A percentile compares a stretch with the other conserved stretches of the same genome.
Evolutionary conservation across 345 rosid species (phyloP).

Genomic region (Eucalyptus cloeziana): DNA sequence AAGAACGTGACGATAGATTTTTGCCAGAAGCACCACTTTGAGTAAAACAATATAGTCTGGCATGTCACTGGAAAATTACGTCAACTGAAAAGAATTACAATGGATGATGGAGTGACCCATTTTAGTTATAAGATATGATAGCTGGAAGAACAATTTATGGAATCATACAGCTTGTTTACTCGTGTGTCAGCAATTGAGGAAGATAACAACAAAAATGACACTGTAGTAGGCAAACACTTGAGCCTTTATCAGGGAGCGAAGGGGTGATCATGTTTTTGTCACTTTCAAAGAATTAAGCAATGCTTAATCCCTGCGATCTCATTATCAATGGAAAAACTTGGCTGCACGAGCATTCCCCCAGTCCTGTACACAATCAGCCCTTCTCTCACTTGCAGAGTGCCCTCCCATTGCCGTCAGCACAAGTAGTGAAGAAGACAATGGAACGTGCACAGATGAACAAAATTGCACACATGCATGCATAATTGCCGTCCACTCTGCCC

Average conservation of each 20-base stretch:
- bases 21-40: not conserved
- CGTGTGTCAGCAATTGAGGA: not conserved
- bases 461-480: not conserved
- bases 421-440: not conserved
- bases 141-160: not conserved
- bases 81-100: not conserved
- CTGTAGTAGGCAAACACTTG: not conserved
- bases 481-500: not conserved
- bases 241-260: not conserved
- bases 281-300: not conserved
- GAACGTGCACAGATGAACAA: not conserved
- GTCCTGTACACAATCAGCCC: not conserved
- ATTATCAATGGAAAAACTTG: not conserved
- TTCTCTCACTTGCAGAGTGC: not conserved
- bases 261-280: not conserved
- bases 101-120: not conserved
- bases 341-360: not conserved
- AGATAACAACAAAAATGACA: not conserved
- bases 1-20: not conserved
- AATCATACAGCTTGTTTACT: not conserved
- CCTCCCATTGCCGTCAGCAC: not conserved
- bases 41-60: not conserved
- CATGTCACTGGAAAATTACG: not conserved
- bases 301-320: not conserved
- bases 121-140: not conserved